Conservation (phyloP, 306 rosid species). For the Rosa rugosa region DNA sequence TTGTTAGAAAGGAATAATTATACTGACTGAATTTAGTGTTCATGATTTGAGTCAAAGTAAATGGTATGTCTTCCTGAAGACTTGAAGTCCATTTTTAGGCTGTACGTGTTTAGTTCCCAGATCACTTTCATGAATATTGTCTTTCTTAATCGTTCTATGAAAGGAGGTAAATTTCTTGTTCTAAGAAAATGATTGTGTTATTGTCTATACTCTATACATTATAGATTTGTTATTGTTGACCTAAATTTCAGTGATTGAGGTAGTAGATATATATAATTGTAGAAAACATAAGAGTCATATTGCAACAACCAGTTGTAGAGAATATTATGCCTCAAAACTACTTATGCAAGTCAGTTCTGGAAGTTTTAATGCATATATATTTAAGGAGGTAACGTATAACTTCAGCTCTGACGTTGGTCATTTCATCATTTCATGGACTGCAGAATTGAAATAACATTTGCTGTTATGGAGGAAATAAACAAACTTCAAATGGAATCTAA, state of each 20-base stretch:
- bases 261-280: background rate
- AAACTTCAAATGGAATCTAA: background rate
- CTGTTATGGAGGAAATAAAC: conserved; percentile 1
- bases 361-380: background rate
- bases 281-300: background rate
- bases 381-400: background rate
- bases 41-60: conserved; percentile 8
- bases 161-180: background rate
- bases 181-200: background rate
- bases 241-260: background rate
- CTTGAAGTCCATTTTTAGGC: conserved; percentile 7
- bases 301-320: background rate
- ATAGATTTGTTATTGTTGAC: background rate
- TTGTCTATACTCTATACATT: background rate
- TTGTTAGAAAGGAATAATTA: background rate
- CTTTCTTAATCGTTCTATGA: background rate
- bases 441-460: background rate
- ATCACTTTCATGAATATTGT: background rate
- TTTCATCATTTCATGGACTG: conserved; percentile 1
- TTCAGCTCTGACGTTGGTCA: background rate
- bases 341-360: background rate
- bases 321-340: background rate
- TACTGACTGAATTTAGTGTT: background rate
- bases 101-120: background rate
- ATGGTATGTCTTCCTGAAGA: background rate